A percentile compares a stretch with the other conserved stretches of the same genome.
These are phyloP conservation scores for Leishmania tropica DNA, from an alignment of 208 protist species.

Conservation along the genomic window DNA sequence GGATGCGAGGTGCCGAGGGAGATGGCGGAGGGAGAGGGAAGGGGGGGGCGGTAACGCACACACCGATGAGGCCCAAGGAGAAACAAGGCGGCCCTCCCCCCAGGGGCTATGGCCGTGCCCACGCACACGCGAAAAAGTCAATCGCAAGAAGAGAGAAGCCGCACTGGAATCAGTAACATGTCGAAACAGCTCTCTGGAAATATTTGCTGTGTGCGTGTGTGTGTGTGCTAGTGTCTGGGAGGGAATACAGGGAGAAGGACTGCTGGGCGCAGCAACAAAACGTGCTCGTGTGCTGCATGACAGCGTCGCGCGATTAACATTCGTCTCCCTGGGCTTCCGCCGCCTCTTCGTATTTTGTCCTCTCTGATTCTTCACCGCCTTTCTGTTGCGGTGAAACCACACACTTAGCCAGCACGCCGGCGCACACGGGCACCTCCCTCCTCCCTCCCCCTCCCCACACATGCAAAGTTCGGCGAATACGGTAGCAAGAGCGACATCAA, in stretches of 20 bases:
- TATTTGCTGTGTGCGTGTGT: not conserved
- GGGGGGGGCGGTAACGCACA: not conserved
- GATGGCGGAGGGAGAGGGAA: not conserved
- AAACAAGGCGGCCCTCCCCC: not conserved
- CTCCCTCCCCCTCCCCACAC: no score
- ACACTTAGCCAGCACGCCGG: no score
- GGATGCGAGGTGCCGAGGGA: not conserved
- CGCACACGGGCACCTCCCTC: no score
- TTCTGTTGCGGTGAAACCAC: no score
- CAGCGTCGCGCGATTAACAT: not conserved
- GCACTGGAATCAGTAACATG: not conserved
- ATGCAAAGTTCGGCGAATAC: no score
- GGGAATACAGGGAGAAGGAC: not conserved
- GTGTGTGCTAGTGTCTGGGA: not conserved
- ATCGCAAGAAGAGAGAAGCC: not conserved
- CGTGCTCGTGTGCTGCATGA: conserved; percentile 1
- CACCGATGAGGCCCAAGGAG: not conserved
- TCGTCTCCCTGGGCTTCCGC: not conserved
- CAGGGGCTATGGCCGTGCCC: not conserved
- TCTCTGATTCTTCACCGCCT: no score
- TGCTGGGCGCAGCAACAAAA: not conserved
- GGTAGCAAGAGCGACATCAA: no score
- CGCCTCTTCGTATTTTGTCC: no score
- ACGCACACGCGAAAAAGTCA: not conserved
- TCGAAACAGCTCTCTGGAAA: not conserved